Conservation (phyloP, 139 green algal genomes). For the Coelastrella sp. region DNA sequence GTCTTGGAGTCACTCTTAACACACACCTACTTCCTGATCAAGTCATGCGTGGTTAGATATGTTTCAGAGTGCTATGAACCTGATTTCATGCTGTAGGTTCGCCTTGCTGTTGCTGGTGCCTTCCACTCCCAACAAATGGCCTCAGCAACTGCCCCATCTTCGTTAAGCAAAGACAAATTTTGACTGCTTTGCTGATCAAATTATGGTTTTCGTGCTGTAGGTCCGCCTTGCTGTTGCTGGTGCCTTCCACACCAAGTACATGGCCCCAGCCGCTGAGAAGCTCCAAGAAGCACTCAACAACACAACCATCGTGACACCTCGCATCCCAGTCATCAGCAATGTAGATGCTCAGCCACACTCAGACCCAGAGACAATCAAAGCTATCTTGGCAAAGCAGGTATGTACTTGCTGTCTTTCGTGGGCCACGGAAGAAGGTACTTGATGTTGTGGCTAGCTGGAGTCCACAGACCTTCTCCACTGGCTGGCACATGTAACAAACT, state of each 20-base stretch:
- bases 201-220: background rate
- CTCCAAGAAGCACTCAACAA: slow-evolving; percentile 87
- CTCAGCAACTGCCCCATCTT: no score
- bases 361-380: slow-evolving; percentile 93
- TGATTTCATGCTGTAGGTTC: slow-evolving; percentile 59
- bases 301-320: slow-evolving; percentile 82
- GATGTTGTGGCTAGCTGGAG: no score
- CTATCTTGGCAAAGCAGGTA: slow-evolving; percentile 93
- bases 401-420: background rate
- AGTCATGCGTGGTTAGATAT: no score
- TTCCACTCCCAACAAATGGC: no score
- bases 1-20: no score
- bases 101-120: no score
- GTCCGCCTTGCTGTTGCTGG: slow-evolving; percentile 96
- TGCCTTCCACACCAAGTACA: slow-evolving; percentile 98
- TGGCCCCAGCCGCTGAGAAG: slow-evolving; percentile 89
- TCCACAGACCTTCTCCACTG: no score
- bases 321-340: slow-evolving; percentile 98
- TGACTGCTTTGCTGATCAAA: background rate
- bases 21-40: no score
- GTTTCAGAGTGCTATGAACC: no score
- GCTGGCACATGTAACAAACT: no score
- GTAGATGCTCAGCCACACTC: slow-evolving; percentile 96
- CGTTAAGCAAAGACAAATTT: no score
- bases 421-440: no score